These are phyloP conservation scores for Acmispon strigosus DNA, from an alignment of 306 rosid genomes.

Conservation along the genomic window DNA sequence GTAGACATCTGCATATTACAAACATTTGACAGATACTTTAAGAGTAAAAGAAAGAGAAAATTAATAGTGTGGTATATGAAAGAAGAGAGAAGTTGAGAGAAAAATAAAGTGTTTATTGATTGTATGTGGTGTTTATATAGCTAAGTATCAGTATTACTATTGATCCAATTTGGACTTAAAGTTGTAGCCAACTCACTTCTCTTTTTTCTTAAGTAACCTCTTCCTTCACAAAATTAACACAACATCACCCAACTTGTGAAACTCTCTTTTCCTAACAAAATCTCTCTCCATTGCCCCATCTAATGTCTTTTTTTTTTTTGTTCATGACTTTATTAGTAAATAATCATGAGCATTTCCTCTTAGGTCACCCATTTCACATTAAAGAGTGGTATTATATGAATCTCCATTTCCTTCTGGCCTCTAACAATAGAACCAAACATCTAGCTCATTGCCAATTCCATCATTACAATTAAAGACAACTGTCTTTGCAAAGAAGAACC, in stretches of 20 bases:
- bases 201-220: slow-evolving; percentile 46
- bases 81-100: no score
- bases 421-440: no score
- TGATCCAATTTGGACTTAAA: slow-evolving; percentile 36
- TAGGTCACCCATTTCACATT: slow-evolving; percentile 32
- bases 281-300: slow-evolving; percentile 11
- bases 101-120: no score
- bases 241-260: slow-evolving; percentile 8
- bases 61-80: no score
- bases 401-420: slow-evolving; percentile 23
- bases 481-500: slow-evolving; percentile 50
- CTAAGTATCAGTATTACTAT: no score
- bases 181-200: slow-evolving; percentile 55
- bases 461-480: slow-evolving; percentile 47
- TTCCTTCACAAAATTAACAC: slow-evolving; percentile 22
- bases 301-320: slow-evolving; percentile 2
- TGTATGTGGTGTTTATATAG: no score
- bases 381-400: slow-evolving; percentile 26
- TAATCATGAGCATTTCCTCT: slow-evolving; percentile 11
- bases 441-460: slow-evolving; percentile 26
- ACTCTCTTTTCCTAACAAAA: slow-evolving; percentile 12
- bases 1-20: no score
- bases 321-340: slow-evolving; percentile 22
- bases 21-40: no score
- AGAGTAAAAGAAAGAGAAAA: no score